Base-by-base conservation (phyloP, 2,329 filamentous ascomycete species). In the Fusarium bactridioides region DNA sequence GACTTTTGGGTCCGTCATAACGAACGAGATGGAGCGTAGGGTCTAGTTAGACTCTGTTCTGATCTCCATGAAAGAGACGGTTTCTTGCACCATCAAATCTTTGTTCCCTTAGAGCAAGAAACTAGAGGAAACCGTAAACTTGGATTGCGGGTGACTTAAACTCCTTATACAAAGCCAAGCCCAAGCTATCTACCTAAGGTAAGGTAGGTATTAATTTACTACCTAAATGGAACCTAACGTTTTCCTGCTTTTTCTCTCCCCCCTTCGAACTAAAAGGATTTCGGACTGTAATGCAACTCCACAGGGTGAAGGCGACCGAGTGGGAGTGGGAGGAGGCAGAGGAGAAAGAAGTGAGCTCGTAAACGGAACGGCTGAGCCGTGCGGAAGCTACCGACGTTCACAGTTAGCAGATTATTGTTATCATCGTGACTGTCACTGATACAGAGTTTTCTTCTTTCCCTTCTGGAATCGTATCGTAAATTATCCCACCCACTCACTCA, bases 1-100 rank as follows among this genome's bases (percentile, higher is more conserved):
- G 44, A 80, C 76, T 50, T 73, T 73, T 6, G 74, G 59, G 47
- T 79, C 77, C 37, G 70, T 61, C 78, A 79, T 79, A 35, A 29
- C 62, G 35, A 60, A 61, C 54, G n/a, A 59, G 19, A 29, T 25
- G 21, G 23, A 37, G 19, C 27, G 29, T 23, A 15, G 29, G 29
- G 29, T 35, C 58, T 53, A 29, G 41, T 58, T 53, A 29, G 45
- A 40, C 25, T 25, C 27, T 61, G 19, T 60, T 25, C 27, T 61
- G 19, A 64, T n/a, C 59, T 61, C 61, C 70, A 73, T 63, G 21
- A 31, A 23, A 38, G 38, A n/a, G 27, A 21, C 27, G 15, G 41
- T 27, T 12, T 53, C 38, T 33, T 27, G 11, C n/a, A 47, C 44
- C 48, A 45, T 43, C 33, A 43, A 33, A 15, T 51, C 9, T 51